Percentiles rank a stretch among this genome's conserved stretches.
These are phyloP conservation scores for Coemansia sp. DNA, from an alignment of 371 early-diverging fungal species.

Conservation along the genomic window DNA sequence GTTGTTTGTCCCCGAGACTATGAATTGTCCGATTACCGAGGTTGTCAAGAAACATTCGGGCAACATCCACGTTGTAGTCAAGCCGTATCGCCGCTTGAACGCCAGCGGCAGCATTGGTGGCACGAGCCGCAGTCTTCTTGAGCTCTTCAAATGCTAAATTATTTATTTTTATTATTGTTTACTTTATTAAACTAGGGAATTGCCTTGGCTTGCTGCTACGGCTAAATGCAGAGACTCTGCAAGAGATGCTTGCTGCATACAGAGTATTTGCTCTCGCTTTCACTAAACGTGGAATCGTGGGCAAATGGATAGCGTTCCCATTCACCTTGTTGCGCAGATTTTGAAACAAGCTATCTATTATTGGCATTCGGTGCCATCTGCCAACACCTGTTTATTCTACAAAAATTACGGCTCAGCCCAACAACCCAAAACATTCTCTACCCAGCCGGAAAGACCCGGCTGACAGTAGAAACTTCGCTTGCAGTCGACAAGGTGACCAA, in stretches of 20 bases:
- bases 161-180: not conserved
- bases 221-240: not conserved
- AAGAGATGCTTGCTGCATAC: too few relatives aligned
- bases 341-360: too few relatives aligned
- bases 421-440: not conserved
- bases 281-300: too few relatives aligned
- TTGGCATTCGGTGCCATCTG: not conserved
- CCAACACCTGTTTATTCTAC: not conserved
- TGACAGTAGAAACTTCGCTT: not conserved
- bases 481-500: not conserved
- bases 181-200: not conserved
- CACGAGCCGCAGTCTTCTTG: constrained; percentile 1
- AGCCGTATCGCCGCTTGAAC: not conserved
- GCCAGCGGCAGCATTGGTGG: not conserved
- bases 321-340: too few relatives aligned
- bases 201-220: not conserved
- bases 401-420: not conserved
- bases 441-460: not conserved
- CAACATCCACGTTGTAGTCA: constrained; percentile 5
- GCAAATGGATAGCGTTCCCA: too few relatives aligned
- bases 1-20: constrained; percentile 77
- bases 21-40: constrained; percentile 57
- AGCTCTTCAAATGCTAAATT: not conserved
- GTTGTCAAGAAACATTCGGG: constrained; percentile 3
- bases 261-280: too few relatives aligned